Evolutionary conservation across 129 eudicot genomes (phyloP), one percentile per base, ranked within the genome.

Genomic region (Helianthus tuberosus): DNA sequence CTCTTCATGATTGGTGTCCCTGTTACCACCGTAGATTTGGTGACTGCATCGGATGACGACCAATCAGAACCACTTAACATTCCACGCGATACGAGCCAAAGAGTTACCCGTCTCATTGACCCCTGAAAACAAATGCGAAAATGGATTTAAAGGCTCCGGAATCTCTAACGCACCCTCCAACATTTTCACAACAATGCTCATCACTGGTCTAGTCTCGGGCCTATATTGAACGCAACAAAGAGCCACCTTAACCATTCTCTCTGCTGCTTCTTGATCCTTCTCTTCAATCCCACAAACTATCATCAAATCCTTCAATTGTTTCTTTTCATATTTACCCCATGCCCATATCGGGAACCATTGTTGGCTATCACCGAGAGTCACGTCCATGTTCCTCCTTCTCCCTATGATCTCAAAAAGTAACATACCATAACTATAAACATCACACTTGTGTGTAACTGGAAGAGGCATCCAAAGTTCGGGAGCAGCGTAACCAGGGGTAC

Each of bases 141-240:
- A 72, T 6, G 82, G 73, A 61, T 77, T 77, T 39, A 69, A 36
- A 58, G 77, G 72, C 58, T 75, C 71, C 1, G 80, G 75, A 14
- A 74, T 64, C 58, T 69, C 76, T n/a, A 69, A 48, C 3, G 64
- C 76, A 1, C 84, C 80, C 55, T 80, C 80, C 72, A 74, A 74
- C 83, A 79, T 72, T 59, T 55, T 79, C 62, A 79, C 83, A 10
- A 79, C 83, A 0, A 74, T 66, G 32, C 84, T 80, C 84, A 80
- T 80, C 64, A 20, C 66, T 1, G 84, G 84, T 54, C 84, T 68
- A 15, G 66, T 69, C 75, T 68, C 80, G 1, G 84, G 71, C 71
- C 51, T 29, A 41, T 80, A 74, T 2, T 74, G 80, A 49, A 74
- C 84, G 12, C 84, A 80, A 32, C 84, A 74, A 62, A 80, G 59